phyloP scores from a whole-genome alignment of 2,329 filamentous ascomycete species.

The Scedosporium boydii region DNA sequence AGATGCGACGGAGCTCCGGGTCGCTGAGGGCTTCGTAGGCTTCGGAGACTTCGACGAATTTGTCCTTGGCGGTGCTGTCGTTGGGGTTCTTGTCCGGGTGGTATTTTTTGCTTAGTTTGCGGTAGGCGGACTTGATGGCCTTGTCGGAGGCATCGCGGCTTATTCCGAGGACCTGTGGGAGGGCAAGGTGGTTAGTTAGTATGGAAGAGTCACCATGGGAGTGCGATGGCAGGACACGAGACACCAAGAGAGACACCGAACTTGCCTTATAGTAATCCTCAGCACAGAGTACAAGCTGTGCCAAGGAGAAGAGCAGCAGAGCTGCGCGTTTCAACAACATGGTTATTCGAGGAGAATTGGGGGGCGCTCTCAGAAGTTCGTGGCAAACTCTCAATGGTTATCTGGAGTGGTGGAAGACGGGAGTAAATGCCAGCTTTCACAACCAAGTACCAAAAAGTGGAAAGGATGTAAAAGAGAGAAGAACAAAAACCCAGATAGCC shows the following conservation, averaged over 20 bases:
- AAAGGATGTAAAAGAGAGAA: neutral
- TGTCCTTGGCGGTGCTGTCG: constrained; percentile 71
- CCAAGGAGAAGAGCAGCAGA: constrained; percentile 40
- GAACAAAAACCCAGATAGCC: neutral
- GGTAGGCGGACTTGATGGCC: constrained; percentile 90
- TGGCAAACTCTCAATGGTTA: neutral
- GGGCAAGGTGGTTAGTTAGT: neutral
- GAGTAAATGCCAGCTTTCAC: neutral
- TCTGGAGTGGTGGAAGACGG: neutral
- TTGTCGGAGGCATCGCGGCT: constrained; percentile 70
- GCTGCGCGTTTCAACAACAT: constrained; percentile 45
- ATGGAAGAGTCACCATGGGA: neutral
- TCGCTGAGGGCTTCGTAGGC: constrained; percentile 90
- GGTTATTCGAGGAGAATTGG: constrained; percentile 11
- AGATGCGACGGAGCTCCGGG: constrained; percentile 71
- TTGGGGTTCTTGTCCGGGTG: constrained; percentile 98
- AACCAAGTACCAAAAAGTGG: neutral
- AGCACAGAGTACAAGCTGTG: constrained; percentile 45
- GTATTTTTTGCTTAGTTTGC: constrained; percentile 84
- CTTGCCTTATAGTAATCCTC: constrained; percentile 74
- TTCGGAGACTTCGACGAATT: constrained; percentile 89
- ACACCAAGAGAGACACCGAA: neutral
- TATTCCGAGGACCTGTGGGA: constrained; percentile 62
- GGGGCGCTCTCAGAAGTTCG: neutral
- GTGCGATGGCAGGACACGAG: neutral